Evolutionary conservation across 495 filamentous ascomycete genomes (phyloP).

Genomic region (Hyaloscypha finlandica): DNA sequence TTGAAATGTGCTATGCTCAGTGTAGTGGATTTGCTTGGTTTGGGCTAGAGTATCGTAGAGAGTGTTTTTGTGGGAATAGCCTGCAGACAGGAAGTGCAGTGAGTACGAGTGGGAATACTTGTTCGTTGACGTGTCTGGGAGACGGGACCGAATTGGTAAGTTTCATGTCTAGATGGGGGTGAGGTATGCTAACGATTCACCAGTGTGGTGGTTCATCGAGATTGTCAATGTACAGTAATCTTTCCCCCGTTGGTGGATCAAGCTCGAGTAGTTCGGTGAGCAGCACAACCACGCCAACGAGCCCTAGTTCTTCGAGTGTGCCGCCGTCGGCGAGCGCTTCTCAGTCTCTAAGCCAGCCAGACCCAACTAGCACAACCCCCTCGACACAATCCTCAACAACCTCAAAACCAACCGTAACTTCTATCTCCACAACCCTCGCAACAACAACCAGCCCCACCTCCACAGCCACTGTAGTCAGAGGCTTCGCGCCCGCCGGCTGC

Average conservation of each 20-base stretch:
- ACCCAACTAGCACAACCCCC: neutral
- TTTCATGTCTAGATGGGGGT: neutral
- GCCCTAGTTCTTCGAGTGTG: neutral
- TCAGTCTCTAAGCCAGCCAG: neutral
- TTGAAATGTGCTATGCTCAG: conserved; percentile 37
- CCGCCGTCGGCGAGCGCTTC: neutral
- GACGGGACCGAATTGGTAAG: conserved; percentile 11
- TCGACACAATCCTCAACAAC: neutral
- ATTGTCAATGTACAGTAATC: conserved; percentile 9
- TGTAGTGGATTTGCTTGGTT: conserved; percentile 36
- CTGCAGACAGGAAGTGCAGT: conserved; percentile 12
- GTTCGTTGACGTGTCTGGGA: conserved; percentile 16
- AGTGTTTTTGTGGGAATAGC: conserved; percentile 38
- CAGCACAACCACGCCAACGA: neutral
- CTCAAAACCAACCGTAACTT: neutral
- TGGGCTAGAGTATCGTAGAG: conserved; percentile 39
- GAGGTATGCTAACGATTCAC: no score
- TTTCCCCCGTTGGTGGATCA: neutral
- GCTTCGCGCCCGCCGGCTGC: conserved; percentile 29
- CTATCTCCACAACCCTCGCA: neutral
- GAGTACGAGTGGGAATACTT: conserved; percentile 7
- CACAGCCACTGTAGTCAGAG: conserved; percentile 7
- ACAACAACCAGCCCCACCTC: neutral
- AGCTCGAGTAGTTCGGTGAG: conserved; percentile 10
- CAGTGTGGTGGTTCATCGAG: conserved; percentile 16